A percentile compares a stretch with the other conserved stretches of the same genome.
phyloP scores from a whole-genome alignment of 2,329 filamentous ascomycete genomes.

The Cladorrhinum sp. region DNA sequence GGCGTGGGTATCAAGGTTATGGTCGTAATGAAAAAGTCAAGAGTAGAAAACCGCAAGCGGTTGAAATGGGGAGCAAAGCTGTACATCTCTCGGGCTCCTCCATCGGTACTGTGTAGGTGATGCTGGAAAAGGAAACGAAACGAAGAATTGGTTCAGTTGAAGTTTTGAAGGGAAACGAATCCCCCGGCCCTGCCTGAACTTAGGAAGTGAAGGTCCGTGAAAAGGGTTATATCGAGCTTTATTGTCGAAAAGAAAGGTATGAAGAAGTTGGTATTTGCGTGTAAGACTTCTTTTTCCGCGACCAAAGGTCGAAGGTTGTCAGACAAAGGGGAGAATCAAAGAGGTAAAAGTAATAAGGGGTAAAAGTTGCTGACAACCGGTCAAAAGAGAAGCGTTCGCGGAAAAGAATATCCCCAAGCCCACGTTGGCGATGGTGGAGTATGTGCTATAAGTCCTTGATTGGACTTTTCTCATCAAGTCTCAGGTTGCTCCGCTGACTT shows the following conservation, averaged over 20 bases:
- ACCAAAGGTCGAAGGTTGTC: slow-evolving; percentile 1
- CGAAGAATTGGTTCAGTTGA: slow-evolving; percentile 5
- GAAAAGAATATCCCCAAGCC: slow-evolving; percentile 4
- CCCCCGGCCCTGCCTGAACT: slow-evolving; percentile 17
- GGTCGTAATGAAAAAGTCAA: slow-evolving; percentile 4
- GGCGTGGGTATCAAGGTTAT: slow-evolving; percentile 20
- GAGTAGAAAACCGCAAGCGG: slow-evolving; percentile 21
- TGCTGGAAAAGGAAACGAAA: slow-evolving; percentile 19
- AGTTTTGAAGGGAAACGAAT: slow-evolving; percentile 4
- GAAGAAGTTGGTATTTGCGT: neutral
- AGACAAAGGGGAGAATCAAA: slow-evolving; percentile 10
- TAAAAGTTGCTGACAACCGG: slow-evolving; percentile 8
- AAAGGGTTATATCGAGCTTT: neutral
- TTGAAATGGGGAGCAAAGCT: neutral
- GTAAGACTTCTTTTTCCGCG: slow-evolving; percentile 3
- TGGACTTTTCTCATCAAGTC: slow-evolving; percentile 4
- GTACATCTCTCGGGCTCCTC: neutral
- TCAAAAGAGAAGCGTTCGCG: neutral
- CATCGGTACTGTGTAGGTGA: slow-evolving; percentile 1
- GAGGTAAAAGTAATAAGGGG: neutral
- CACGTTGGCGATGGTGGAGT: neutral
- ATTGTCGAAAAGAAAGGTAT: neutral
- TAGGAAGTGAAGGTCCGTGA: slow-evolving; percentile 8
- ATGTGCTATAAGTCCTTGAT: slow-evolving; percentile 3
- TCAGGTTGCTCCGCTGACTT: neutral